Evolutionary conservation across 2,329 filamentous ascomycete species (phyloP), one percentile per base, ranked within the genome.

Genomic region (Phialophora tarda): DNA sequence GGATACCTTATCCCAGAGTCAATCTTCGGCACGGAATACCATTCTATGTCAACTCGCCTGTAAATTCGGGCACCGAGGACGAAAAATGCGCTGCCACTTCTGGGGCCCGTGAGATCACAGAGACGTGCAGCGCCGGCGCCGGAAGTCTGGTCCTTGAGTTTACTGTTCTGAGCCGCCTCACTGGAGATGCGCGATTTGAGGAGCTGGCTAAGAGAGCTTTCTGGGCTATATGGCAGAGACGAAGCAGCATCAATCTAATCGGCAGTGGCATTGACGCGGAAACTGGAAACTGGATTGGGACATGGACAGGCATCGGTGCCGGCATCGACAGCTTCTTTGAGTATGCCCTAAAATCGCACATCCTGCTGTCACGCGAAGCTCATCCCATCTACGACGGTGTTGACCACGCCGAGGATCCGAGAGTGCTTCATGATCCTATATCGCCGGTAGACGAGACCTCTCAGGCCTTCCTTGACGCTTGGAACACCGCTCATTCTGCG

Each of bases 251-350:
- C 73, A 92, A 92, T 3, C 83, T 99, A 26, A 89, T 99, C 69
- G 95, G 94, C 7, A 91, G 92, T 64, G 94, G 93, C 2, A 93
- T 99, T 68, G 94, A 97, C 79, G 92, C 93, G 1, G 94, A 98
- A 75, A 90, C 88, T 30, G 95, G 94, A 0, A 85, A 90, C 71
- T 99, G 95, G 95, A 89, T 95, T 38, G 90, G 90, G 8, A 86
- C 91, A 1, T 93, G 92, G 76, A 89, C 94, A n/a, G 94, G 95
- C 32, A 96, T 99, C 72, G 95, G 95, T 58, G 95, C 95, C 7
- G 95, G 95, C 47, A 92, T 97, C 74, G 95, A 99, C 80, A 97
- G 93, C 79, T 99, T 99, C 80, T 98, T 97, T 75, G 95, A 99
- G 79, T 99, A 99, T 78, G 93, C 95, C 3, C 85, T 98, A 74